Conservation (phyloP, 2,329 filamentous ascomycete species). For the Ophiostoma novo-ulmi region DNA sequence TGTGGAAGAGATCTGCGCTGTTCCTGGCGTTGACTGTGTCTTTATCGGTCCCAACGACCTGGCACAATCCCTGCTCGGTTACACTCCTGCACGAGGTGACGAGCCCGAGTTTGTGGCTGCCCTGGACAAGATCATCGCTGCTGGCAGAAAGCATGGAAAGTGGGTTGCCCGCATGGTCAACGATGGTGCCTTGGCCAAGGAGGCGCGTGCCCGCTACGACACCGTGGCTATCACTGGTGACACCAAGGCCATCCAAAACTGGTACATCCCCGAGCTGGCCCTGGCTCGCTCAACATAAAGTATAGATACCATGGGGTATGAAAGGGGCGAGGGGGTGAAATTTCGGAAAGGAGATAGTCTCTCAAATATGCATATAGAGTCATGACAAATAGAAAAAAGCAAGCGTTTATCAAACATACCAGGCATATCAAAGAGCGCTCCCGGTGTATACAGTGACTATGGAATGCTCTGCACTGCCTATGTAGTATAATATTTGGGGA, state of each 20-base stretch:
- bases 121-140: constrained; percentile 41
- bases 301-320: not conserved
- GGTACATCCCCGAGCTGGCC: constrained; percentile 42
- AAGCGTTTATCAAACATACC: not conserved
- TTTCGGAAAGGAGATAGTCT: not conserved
- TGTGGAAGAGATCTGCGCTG: constrained; percentile 41
- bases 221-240: constrained; percentile 44
- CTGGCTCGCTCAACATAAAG: constrained; percentile 35
- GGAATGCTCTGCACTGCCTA: not conserved
- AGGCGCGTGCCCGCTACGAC: constrained; percentile 38
- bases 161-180: constrained; percentile 47
- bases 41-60: constrained; percentile 46
- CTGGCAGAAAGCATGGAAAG: constrained; percentile 44
- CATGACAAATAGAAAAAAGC: constrained; percentile 6
- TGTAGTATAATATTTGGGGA: not conserved
- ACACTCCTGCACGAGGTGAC: constrained; percentile 42
- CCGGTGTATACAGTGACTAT: not conserved
- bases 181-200: constrained; percentile 40
- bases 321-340: not conserved
- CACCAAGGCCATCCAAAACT: constrained; percentile 46
- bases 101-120: constrained; percentile 46
- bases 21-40: constrained; percentile 41
- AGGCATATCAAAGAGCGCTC: not conserved
- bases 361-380: not conserved
- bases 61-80: constrained; percentile 41